Conservation (phyloP, 2,329 filamentous ascomycete genomes). For the Colletotrichum shisoi region DNA sequence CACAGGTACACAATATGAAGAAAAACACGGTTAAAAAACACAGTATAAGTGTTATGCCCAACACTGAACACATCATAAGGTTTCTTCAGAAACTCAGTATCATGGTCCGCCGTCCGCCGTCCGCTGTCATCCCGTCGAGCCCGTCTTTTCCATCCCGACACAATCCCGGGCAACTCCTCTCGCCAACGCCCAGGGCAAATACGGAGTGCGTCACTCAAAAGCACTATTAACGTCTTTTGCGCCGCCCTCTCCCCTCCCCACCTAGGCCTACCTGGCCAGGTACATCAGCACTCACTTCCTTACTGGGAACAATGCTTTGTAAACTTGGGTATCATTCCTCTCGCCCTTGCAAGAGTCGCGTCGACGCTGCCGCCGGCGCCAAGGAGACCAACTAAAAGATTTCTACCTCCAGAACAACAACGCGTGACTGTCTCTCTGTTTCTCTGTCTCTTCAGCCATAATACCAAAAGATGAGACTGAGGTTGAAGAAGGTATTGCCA, state of each 20-base stretch:
- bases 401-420: not conserved
- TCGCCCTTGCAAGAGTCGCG: constrained; percentile 32
- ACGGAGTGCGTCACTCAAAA: not conserved
- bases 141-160: not conserved
- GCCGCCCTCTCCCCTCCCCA: no score
- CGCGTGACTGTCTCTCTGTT: constrained; percentile 1
- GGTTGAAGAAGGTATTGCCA: constrained; percentile 8
- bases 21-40: no score
- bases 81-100: no score
- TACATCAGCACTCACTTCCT: not conserved
- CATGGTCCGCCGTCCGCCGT: not conserved
- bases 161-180: no score
- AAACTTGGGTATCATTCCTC: constrained; percentile 38
- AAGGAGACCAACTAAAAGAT: constrained; percentile 28
- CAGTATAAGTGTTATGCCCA: no score
- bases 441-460: not conserved
- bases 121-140: not conserved
- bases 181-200: no score
- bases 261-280: no score
- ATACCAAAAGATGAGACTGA: not conserved
- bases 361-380: constrained; percentile 19
- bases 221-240: no score
- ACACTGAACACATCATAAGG: no score
- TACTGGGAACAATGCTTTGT: not conserved
- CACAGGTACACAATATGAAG: no score